Base-by-base conservation (phyloP, 768 basidiomycete species). In the Pulveroboletus sp. region DNA sequence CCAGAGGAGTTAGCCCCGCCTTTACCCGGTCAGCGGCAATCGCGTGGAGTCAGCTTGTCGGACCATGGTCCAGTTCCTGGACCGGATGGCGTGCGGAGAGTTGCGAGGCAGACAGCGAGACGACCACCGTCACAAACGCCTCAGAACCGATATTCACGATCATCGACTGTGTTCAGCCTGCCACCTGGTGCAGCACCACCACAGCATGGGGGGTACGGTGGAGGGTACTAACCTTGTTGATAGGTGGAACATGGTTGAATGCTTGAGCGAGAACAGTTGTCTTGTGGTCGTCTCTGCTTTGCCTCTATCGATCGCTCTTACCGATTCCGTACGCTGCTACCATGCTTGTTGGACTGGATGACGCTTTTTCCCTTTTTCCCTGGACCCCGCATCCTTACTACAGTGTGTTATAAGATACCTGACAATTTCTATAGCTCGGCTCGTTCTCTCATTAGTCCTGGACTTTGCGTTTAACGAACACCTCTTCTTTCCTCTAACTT, bases 1-100 rank as follows among this genome's bases (percentile, higher is more conserved):
- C 64, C 68, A 18, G 75, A 75, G 55, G 73, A 76, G 46, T 46
- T 60, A 27, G 27, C 8, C 27, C 57, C 44, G n/a, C 60, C 35
- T 10, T 33, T 61, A 26, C 40, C 45, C 36, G 53, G 36, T 31
- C 56, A 42, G 17, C 58, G 58, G 41, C 59, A 57, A 43, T 64
- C 69, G 6, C 79, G 88, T 10, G 91, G 93, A 21, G 77, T 96
- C 42, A 84, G 84, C 39, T 69, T 97, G 49, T 80, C 79, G 47
- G 94, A 97, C 57, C 72, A 80, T 59, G 94, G 94, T 12, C 91
- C 90, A 35, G 87, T 93, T 2, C 84, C 88, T 36, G 79, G 79
- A 32, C 78, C 82, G 8, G 83, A 87, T 15, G 85, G 86, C 46
- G 92, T 93, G 26, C 79, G 91, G 36, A 71, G 92, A 50, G 87